These are phyloP conservation scores for Zizania palustris DNA, from an alignment of 202 grass and related monocot genomes.

Conservation along the genomic window DNA sequence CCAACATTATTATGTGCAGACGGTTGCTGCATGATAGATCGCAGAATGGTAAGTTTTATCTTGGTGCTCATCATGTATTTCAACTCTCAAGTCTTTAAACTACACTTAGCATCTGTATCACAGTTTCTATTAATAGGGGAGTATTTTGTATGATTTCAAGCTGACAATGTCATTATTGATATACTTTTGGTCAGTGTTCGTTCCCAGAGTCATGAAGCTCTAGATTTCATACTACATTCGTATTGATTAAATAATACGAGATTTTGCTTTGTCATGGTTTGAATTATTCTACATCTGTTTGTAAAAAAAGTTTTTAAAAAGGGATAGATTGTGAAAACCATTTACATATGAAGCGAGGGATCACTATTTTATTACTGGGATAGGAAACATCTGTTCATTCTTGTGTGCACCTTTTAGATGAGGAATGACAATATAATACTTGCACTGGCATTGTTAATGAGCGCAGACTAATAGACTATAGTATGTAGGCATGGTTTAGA, in stretches of 20 bases:
- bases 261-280: background rate
- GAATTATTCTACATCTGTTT: background rate
- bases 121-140: background rate
- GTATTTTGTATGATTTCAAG: background rate
- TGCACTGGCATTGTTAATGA: background rate
- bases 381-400: slow-evolving; percentile 7
- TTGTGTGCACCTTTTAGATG: background rate
- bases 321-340: too few species aligned
- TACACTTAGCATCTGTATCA: slow-evolving; percentile 7
- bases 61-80: slow-evolving; percentile 12
- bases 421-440: background rate
- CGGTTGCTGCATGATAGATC: slow-evolving; percentile 92
- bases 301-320: too few species aligned
- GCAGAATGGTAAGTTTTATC: slow-evolving; percentile 73
- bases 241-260: slow-evolving; percentile 5
- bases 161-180: background rate
- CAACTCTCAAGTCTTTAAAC: background rate
- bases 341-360: too few species aligned
- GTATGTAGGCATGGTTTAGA: background rate
- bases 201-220: background rate
- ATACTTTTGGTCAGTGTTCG: background rate
- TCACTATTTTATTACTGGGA: background rate
- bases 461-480: too few species aligned
- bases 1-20: slow-evolving; percentile 84
- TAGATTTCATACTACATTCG: background rate